Evolutionary conservation across 306 rosid genomes (phyloP), one percentile per base, ranked within the genome.

Genomic region (Hippophae rhamnoides): DNA sequence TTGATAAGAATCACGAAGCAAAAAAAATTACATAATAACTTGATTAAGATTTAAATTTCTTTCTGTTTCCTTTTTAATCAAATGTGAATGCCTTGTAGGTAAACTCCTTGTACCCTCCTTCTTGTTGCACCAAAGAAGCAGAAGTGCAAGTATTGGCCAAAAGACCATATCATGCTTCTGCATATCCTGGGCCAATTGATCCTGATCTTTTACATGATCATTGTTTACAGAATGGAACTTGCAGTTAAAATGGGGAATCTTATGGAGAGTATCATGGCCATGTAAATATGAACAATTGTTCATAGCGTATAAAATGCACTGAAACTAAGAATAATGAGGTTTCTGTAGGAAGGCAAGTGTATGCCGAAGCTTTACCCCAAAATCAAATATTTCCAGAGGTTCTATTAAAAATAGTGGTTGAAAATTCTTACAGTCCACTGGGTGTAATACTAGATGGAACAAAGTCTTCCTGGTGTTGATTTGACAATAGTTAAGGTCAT

Each of bases 351-450:
- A 75, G 70, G 58, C 56, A 71, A 61, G 46, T 58, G 7, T 46
- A 50, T 70, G 67, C 43, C 41, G 18, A 61, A 58, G 40, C 46
- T 75, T 70, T 59, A 41, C 43, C 67, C n/a, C 59, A 11, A 13
- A 49, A 41, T 66, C 57, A 74, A 4, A 62, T 52, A 41, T 51
- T 53, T 23, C 53, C 44, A 13, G 83, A 63, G 64, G 75, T 73
- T 79, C 63, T 67, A 67, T 62, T 61, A 41, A 25, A 69, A 54
- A 40, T 67, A 66, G 74, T 65, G 74, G 72, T 71, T 43, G 89
- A 81, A 52, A 56, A 56, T 61, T 57, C 70, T 57, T 78, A 63
- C 45, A 58, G 27, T 61, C 55, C 68, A 60, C 44, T 11, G 13
- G 54, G 57, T 74, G 66, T 81, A n/a, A n/a, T n/a, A n/a, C n/a